phyloP scores from a whole-genome alignment of 176 grass and related monocot genomes.

The Carex kokanica region DNA sequence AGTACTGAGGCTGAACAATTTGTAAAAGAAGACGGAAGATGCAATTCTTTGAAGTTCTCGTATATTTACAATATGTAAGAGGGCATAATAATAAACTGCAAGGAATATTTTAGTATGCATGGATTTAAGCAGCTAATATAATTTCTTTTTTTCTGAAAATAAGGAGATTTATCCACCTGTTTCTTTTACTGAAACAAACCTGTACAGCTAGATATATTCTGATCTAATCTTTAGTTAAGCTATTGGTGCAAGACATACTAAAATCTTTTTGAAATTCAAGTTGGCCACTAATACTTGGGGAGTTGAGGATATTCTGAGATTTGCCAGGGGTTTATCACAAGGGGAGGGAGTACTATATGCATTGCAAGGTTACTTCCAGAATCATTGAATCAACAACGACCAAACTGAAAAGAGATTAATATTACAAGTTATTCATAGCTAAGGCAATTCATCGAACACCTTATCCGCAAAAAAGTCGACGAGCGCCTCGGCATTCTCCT shows the following conservation, averaged over 20 bases:
- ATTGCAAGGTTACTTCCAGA: conserved; percentile 1
- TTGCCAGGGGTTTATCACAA: not conserved
- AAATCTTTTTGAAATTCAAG: not conserved
- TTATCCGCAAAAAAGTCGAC: conserved; percentile 69
- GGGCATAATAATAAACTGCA: not conserved
- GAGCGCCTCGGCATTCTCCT: conserved; percentile 59
- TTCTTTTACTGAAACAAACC: too few species aligned
- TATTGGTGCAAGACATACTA: not conserved
- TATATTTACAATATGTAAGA: not conserved
- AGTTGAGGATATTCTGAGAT: not conserved
- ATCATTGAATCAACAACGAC: not conserved
- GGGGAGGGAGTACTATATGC: not conserved
- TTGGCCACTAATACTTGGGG: not conserved
- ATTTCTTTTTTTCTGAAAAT: too few species aligned
- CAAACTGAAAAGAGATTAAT: conserved; percentile 4
- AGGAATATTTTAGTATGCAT: not conserved
- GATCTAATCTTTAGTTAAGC: not conserved
- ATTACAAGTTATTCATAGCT: conserved; percentile 2
- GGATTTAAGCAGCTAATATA: not conserved
- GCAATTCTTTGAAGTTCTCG: not conserved
- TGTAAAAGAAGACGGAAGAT: not conserved
- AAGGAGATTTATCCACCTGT: too few species aligned
- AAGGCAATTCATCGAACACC: conserved; percentile 31
- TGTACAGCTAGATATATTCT: not conserved
- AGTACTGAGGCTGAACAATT: not conserved